Conservation (phyloP, 352 stramenopile genomes). For the Elongisporangium prolatum region DNA sequence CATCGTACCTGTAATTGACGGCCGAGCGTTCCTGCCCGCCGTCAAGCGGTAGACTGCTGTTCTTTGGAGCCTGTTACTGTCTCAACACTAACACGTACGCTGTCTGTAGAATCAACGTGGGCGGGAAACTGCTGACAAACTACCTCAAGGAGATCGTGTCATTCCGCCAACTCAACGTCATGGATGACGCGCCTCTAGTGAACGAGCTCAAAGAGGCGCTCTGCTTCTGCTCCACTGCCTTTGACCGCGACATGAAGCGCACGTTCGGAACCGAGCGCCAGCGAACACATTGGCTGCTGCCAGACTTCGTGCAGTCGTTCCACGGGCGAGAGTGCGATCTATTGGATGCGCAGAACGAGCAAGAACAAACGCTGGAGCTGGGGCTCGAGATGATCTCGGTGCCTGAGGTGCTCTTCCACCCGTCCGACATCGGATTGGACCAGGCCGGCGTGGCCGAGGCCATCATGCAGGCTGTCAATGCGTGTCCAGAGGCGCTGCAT, state of each 20-base stretch:
- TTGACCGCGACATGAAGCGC: slow-evolving; percentile 64
- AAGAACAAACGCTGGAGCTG: slow-evolving; percentile 77
- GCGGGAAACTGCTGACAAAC: slow-evolving; percentile 95
- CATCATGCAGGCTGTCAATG: slow-evolving; percentile 81
- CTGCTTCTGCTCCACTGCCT: slow-evolving; percentile 88
- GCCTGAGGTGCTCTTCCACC: slow-evolving; percentile 90
- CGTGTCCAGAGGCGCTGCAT: slow-evolving; percentile 69
- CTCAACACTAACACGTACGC: neutral
- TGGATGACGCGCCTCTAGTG: slow-evolving; percentile 81
- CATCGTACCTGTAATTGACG: slow-evolving; percentile 88
- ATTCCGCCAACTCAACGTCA: slow-evolving; percentile 96
- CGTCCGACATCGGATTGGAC: slow-evolving; percentile 87
- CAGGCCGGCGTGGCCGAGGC: slow-evolving; percentile 83
- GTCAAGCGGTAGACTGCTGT: slow-evolving; percentile 33
- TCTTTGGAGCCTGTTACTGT: neutral
- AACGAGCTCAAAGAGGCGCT: slow-evolving; percentile 88
- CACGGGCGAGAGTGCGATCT: slow-evolving; percentile 26
- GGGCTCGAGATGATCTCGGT: slow-evolving; percentile 86
- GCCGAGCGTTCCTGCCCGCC: slow-evolving; percentile 32
- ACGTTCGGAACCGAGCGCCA: slow-evolving; percentile 30
- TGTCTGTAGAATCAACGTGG: slow-evolving; percentile 76
- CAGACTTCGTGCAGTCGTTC: slow-evolving; percentile 77
- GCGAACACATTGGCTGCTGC: slow-evolving; percentile 72
- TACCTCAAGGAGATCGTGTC: slow-evolving; percentile 96
- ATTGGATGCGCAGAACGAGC: slow-evolving; percentile 14